Evolutionary conservation across 2,329 filamentous ascomycete genomes (phyloP).

Genomic region (Penicillium crustosum): DNA sequence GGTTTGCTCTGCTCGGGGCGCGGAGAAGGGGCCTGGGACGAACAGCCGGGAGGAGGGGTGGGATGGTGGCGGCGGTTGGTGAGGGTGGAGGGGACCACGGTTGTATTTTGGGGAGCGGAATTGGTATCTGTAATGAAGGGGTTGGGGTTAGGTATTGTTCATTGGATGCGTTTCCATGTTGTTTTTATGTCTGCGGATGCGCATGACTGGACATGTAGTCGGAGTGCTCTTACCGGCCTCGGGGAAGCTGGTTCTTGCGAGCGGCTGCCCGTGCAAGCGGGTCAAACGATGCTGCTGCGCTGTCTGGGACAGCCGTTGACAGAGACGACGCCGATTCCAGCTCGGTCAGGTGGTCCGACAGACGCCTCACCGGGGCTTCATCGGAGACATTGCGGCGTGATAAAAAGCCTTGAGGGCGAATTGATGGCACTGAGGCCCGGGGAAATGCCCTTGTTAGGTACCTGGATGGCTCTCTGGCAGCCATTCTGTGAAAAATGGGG

Average conservation of each 20-base stretch:
- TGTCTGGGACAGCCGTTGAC: conserved; percentile 37
- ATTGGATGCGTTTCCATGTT: background rate
- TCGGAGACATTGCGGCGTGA: conserved; percentile 51
- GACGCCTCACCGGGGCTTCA: conserved; percentile 35
- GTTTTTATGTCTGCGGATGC: background rate
- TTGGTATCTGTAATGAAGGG: conserved; percentile 69
- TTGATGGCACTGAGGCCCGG: conserved; percentile 33
- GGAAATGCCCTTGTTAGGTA: conserved; percentile 42
- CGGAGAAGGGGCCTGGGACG: conserved; percentile 84
- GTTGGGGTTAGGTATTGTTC: conserved; percentile 8
- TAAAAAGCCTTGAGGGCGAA: conserved; percentile 33
- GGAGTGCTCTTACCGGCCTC: conserved; percentile 50
- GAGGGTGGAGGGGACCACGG: conserved; percentile 86
- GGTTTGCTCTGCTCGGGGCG: conserved; percentile 84
- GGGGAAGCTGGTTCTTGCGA: conserved; percentile 48
- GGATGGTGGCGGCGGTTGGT: conserved; percentile 82
- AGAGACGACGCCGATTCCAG: conserved; percentile 52
- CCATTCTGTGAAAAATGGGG: conserved; percentile 34
- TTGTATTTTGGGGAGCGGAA: conserved; percentile 93
- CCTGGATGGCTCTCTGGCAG: conserved; percentile 41
- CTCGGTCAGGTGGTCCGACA: conserved; percentile 39
- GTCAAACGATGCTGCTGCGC: conserved; percentile 51
- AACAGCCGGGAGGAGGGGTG: conserved; percentile 87
- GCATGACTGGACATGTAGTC: conserved; percentile 1
- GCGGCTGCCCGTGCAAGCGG: conserved; percentile 49